Base-by-base conservation (phyloP, 1,284 basidiomycete species). In the Rhodotorula glutinis region DNA sequence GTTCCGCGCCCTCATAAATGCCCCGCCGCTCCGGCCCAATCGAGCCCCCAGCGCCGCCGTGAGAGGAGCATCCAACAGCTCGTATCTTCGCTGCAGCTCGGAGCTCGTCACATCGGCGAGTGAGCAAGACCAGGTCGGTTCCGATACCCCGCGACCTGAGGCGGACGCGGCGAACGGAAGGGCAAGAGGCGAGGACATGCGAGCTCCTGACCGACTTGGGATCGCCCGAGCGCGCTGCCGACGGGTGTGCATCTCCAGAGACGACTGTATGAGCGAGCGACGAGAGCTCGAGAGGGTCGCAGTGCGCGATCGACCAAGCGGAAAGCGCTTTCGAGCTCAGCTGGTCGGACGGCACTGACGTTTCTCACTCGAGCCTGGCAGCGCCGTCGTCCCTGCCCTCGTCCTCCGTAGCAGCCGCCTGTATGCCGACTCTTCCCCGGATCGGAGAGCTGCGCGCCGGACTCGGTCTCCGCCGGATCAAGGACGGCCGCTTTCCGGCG, bases 401-500 rank as follows among this genome's bases (percentile, higher is more conserved):
- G 29, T 16, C 54, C 40, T 23, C 19, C 33, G 19, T 27, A 38
- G 33, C 33, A 30, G 17, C 21, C 21, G 19, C 9, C 30, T n/a
- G 53, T 19, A 33, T 19, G 41, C 40, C n/a, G 33, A 23, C 44
- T 38, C 52, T 61, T n/a, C n/a, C 30, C 52, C 25, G 29, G 13
- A 23, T 13, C 21, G 40, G 16, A 23, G n/a, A 51, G 27, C 29
- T 47, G 25, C 30, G 27, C 30, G 16, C 25, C 30, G n/a, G 44
- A 44, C 23, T 33, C 60, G 40, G 23, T 47, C 60, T 62, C 60
- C 65, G 60, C 46, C 65, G 51, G 55, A 62, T 66, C n/a, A 62
- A 62, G 60, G 60, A 58, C 60, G 65, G 60, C 60, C 65, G 56
- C 51, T 66, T 59, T 62, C 65, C 51, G 33, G 56, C 52, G 41